Conservation (phyloP, 352 stramenopile species). For the Phytophthora syringae region DNA sequence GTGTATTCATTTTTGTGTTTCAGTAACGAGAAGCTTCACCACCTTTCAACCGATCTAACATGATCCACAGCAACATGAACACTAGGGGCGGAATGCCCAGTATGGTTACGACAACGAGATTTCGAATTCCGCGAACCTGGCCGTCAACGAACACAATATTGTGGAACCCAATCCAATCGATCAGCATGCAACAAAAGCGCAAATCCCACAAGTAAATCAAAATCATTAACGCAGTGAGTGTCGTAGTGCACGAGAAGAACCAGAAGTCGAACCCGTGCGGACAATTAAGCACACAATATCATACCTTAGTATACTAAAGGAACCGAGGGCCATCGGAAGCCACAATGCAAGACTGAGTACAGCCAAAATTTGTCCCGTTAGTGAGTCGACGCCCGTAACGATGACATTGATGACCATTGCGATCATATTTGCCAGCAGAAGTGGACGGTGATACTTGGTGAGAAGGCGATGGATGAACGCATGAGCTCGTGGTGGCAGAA, state of each 20-base stretch:
- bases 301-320: conserved; percentile 26
- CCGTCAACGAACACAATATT: conserved; percentile 38
- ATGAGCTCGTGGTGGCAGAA: conserved; percentile 8
- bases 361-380: conserved; percentile 20
- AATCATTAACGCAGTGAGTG: conserved; percentile 24
- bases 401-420: conserved; percentile 28
- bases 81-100: conserved; percentile 23
- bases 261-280: conserved; percentile 45
- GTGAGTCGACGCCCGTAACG: conserved; percentile 20
- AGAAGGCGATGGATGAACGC: conserved; percentile 17
- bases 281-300: conserved; percentile 35
- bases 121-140: conserved; percentile 26
- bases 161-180: conserved; percentile 37
- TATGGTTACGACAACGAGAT: conserved; percentile 19
- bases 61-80: conserved; percentile 25
- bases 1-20: conserved; percentile 15
- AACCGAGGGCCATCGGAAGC: conserved; percentile 29
- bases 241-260: conserved; percentile 41
- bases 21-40: conserved; percentile 8
- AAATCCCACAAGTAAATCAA: conserved; percentile 31
- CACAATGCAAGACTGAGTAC: conserved; percentile 25
- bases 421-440: conserved; percentile 30
- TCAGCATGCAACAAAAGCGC: conserved; percentile 22
- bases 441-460: conserved; percentile 22
- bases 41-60: conserved; percentile 25